Evolutionary conservation across 2,329 filamentous ascomycete species (phyloP).

Genomic region (Orbilia brochopaga): DNA sequence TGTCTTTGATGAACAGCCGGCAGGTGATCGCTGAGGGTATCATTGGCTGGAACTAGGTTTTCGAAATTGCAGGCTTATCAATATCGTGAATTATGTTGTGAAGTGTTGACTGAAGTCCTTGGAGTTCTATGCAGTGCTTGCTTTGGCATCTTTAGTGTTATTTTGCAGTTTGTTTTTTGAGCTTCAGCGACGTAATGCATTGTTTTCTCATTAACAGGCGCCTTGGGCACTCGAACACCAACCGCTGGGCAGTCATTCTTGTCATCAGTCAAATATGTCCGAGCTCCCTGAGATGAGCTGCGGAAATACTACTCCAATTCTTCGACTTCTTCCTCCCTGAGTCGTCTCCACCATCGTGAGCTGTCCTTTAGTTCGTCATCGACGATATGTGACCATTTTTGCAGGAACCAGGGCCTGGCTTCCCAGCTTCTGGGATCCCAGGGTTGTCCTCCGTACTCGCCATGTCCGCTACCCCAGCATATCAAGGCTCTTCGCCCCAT

Average conservation of each 20-base stretch:
- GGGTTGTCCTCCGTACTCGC: conserved; percentile 30
- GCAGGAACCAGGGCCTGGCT: conserved; percentile 34
- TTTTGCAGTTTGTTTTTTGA: no score
- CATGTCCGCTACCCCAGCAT: conserved; percentile 34
- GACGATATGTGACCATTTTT: conserved; percentile 26
- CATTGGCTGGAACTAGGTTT: conserved; percentile 42
- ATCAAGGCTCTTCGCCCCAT: conserved; percentile 30
- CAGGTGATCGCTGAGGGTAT: conserved; percentile 48
- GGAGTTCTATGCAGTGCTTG: no score
- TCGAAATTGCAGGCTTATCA: no score
- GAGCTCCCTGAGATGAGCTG: background rate
- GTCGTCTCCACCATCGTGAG: conserved; percentile 33
- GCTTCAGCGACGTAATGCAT: no score
- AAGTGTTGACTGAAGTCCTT: no score
- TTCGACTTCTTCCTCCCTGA: conserved; percentile 19
- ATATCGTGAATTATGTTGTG: no score
- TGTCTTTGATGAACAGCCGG: conserved; percentile 42
- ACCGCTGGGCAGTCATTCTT: no score
- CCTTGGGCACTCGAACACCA: no score
- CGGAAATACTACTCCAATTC: conserved; percentile 6
- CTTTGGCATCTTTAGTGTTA: no score
- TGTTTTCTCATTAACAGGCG: no score
- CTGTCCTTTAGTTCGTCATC: conserved; percentile 38
- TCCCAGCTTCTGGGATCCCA: conserved; percentile 47
- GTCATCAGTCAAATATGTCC: no score